Conservation (phyloP, 176 grass and related monocot genomes). For the Alopecurus myosuroides region DNA sequence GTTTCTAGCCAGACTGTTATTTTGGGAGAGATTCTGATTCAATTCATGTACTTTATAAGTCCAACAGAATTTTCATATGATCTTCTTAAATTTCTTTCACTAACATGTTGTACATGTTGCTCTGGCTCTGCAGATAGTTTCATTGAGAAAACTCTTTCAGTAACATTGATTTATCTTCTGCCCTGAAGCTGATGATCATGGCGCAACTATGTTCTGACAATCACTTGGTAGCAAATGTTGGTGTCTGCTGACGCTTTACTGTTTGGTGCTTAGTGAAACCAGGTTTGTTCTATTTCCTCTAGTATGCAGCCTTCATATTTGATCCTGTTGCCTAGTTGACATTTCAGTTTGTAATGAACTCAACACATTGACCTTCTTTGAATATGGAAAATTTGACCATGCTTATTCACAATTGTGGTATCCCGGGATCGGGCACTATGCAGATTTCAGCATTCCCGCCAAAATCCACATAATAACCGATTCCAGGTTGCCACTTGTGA, state of each 20-base stretch:
- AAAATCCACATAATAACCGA: too few species aligned
- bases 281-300: constrained; percentile 16
- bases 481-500: too few species aligned
- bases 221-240: not conserved
- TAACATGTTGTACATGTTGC: not conserved
- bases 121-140: constrained; percentile 7
- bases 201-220: not conserved
- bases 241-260: not conserved
- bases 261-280: not conserved
- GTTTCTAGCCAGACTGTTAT: not conserved
- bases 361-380: not conserved
- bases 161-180: not conserved
- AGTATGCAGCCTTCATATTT: constrained; percentile 18
- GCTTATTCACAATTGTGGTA: not conserved
- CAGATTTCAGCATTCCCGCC: too few species aligned
- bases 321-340: not conserved
- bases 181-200: not conserved
- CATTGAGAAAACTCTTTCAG: not conserved
- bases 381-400: constrained; percentile 4
- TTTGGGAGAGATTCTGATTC: not conserved
- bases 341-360: not conserved
- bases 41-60: not conserved
- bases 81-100: not conserved
- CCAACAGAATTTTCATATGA: not conserved
- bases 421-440: too few species aligned